A percentile compares a stretch with the other conserved stretches of the same genome.
Conservation (phyloP, 2,329 filamentous ascomycete genomes). For the Pyricularia sp. region DNA sequence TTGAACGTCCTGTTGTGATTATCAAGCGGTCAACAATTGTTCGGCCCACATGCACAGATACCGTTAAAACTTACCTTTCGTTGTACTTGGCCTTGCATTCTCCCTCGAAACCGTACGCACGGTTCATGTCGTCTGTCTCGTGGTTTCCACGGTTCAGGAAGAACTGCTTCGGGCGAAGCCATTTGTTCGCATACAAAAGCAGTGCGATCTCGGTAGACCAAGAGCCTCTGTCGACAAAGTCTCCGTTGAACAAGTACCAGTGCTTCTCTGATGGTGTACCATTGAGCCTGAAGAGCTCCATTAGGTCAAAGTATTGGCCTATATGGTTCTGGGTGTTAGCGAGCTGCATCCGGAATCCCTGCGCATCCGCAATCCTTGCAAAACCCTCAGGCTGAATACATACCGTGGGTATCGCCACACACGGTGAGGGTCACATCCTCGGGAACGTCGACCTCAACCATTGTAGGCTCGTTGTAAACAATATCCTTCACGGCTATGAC, state of each 20-base stretch:
- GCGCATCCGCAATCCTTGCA: neutral
- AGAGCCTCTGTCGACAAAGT: conserved; percentile 94
- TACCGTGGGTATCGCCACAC: conserved; percentile 94
- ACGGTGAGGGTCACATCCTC: conserved; percentile 77
- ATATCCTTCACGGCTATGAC: conserved; percentile 82
- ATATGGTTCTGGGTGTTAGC: neutral
- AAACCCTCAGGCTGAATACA: neutral
- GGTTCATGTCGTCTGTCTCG: conserved; percentile 99
- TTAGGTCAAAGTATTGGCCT: conserved; percentile 96
- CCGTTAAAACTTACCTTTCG: conserved; percentile 44
- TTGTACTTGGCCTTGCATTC: conserved; percentile 98
- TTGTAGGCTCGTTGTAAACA: conserved; percentile 85
- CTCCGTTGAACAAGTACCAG: conserved; percentile 94
- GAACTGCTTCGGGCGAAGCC: conserved; percentile 77
- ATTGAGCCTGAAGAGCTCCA: conserved; percentile 92
- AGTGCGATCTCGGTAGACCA: conserved; percentile 98
- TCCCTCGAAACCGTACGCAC: conserved; percentile 95
- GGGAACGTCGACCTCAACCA: conserved; percentile 86
- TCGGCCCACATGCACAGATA: neutral
- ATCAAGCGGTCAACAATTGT: neutral
- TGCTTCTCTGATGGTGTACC: conserved; percentile 78
- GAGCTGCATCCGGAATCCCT: neutral
- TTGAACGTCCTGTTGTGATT: conserved; percentile 51
- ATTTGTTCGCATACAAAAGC: conserved; percentile 92
- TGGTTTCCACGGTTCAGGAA: conserved; percentile 98